These are phyloP conservation scores for Choanephora cucurbitarum DNA, from an alignment of 371 early-diverging fungal genomes.

Conservation along the genomic window DNA sequence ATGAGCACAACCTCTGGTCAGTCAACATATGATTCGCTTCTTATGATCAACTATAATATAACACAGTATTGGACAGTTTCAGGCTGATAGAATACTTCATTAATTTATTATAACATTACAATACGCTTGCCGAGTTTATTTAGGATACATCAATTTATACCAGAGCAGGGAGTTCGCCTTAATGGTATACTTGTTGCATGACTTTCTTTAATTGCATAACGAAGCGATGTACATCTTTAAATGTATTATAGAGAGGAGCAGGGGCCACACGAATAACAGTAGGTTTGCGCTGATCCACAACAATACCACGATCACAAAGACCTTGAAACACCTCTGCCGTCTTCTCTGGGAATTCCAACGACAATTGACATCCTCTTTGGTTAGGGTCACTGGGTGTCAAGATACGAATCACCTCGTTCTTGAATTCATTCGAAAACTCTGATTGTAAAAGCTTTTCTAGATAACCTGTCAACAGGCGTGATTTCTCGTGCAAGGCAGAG, in stretches of 20 bases:
- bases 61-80: no score
- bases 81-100: no score
- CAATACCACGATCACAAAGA: slow-evolving; percentile 70
- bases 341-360: slow-evolving; percentile 66
- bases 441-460: slow-evolving; percentile 62
- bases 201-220: slow-evolving; percentile 49
- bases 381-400: slow-evolving; percentile 80
- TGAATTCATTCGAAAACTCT: slow-evolving; percentile 33
- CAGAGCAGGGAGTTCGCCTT: no score
- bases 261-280: slow-evolving; percentile 93
- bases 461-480: slow-evolving; percentile 78
- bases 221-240: slow-evolving; percentile 70
- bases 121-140: no score
- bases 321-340: slow-evolving; percentile 62
- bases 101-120: no score
- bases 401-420: slow-evolving; percentile 55
- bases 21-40: no score
- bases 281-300: slow-evolving; percentile 91
- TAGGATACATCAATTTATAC: no score
- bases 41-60: no score
- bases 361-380: slow-evolving; percentile 89
- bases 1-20: no score
- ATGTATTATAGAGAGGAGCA: slow-evolving; percentile 87
- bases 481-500: slow-evolving; percentile 69
- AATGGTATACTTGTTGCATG: slow-evolving; percentile 41